A percentile compares a stretch with the other conserved stretches of the same genome.
Conservation (phyloP, 108 stramenopile genomes). For the Cyclotella sp. region DNA sequence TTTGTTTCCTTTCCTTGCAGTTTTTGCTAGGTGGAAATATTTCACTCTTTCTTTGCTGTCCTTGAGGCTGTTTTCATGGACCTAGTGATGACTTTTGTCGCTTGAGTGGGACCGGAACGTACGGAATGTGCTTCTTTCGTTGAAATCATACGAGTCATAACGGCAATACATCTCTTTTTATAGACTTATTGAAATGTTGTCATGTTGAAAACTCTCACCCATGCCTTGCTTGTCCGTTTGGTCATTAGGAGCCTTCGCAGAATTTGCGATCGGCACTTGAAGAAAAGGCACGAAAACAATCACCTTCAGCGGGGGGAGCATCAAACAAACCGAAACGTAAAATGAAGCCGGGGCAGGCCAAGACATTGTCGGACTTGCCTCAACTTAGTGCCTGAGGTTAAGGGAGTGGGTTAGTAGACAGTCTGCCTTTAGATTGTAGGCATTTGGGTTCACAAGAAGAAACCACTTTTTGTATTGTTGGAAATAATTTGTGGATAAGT, state of each 20-base stretch:
- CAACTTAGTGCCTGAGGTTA: conserved; percentile 91
- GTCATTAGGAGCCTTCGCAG: conserved; percentile 64
- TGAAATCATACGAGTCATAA: conserved; percentile 77
- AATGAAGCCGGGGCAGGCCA: conserved; percentile 86
- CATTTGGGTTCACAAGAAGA: too few species aligned
- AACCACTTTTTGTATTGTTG: too few species aligned
- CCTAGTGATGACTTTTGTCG: conserved; percentile 3
- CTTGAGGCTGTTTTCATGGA: conserved; percentile 71
- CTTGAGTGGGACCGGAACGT: conserved; percentile 45
- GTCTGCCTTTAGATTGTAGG: too few species aligned
- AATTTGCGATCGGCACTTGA: conserved; percentile 78
- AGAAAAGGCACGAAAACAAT: conserved; percentile 72
- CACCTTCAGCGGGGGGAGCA: conserved; percentile 37
- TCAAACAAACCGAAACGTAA: conserved; percentile 57
- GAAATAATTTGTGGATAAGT: too few species aligned
- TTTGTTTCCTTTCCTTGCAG: conserved; percentile 17
- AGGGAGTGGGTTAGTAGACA: conserved; percentile 41
- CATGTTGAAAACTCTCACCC: too few species aligned
- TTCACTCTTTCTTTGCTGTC: conserved; percentile 47
- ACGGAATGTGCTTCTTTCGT: conserved; percentile 62
- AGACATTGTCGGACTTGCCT: conserved; percentile 86
- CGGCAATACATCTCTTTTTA: conserved; percentile 57
- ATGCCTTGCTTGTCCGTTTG: background rate
- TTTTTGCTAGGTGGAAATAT: conserved; percentile 27
- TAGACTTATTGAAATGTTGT: too few species aligned